Evolutionary conservation across 495 filamentous ascomycete genomes (phyloP), one percentile per base, ranked within the genome.

Genomic region (Neurospora sp.): DNA sequence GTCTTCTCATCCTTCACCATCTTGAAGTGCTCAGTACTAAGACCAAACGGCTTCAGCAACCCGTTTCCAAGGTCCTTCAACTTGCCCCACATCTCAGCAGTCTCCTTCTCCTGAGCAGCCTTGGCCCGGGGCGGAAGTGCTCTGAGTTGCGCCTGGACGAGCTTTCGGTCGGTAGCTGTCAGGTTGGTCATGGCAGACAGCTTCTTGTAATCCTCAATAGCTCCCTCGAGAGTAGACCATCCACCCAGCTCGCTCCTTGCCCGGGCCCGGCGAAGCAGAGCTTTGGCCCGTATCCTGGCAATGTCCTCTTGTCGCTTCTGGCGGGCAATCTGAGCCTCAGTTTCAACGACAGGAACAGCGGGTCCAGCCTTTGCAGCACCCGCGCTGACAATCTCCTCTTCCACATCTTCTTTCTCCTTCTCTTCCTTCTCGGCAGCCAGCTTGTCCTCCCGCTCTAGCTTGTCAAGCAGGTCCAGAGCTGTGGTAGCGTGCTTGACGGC

Each of bases 41-140:
- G 82, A 20, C 95, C 95, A 83, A 98, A 99, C 1, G 95, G 95
- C 77, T 92, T 97, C 44, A 99, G 82, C 53, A 99, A 85, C 1
- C 93, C 92, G 82, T 99, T 97, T 3, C 95, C 95, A 71, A 99
- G 84, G 86, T 92, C 89, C 81, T 97, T 98, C 81, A 99, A 81
- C 82, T 98, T 98, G 35, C 90, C 92, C 92, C 97, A 94, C 92
- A 98, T 97, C 81, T 99, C 95, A 8, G 85, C 89, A 86, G 94
- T 93, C 81, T 99, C 96, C 77, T 86, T 90, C 76, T 96, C 90
- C 80, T 91, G 90, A 3, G 94, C 94, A 41, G 86, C 85, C 61
- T 93, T 91, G 48, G 93, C 88, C 74, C 85, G 86, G 31, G 84
- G 82, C 3, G 92, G 91, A 14, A 98, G 84, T 38, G 81, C 82